Evolutionary conservation across 1,284 basidiomycete species (phyloP).

Genomic region (Malassezia yamatoensis): DNA sequence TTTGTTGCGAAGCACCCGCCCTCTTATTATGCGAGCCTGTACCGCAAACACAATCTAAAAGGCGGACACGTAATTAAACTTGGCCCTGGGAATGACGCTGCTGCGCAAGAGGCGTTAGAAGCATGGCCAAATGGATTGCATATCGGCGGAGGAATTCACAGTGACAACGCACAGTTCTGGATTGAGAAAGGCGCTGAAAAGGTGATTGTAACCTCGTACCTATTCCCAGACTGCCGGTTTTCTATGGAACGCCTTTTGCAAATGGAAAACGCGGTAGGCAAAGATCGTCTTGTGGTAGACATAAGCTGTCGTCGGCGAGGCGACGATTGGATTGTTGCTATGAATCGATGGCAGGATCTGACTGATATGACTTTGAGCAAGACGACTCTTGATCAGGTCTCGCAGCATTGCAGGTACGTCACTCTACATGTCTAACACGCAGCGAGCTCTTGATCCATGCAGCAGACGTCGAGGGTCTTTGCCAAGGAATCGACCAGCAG

Average conservation of each 20-base stretch:
- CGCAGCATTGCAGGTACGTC: slow-evolving; percentile 20
- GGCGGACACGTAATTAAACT: slow-evolving; percentile 97
- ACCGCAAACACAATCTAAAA: slow-evolving; percentile 59
- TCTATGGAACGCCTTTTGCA: slow-evolving; percentile 61
- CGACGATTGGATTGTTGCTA: slow-evolving; percentile 81
- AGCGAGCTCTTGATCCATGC: slow-evolving; percentile 95
- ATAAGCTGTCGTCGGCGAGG: slow-evolving; percentile 78
- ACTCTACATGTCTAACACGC: slow-evolving; percentile 54
- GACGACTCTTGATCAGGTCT: slow-evolving; percentile 19
- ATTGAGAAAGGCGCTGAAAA: slow-evolving; percentile 80
- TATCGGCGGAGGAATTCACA: slow-evolving; percentile 83
- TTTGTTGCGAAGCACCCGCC: slow-evolving; percentile 79
- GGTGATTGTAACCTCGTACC: slow-evolving; percentile 91
- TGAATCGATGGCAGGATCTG: slow-evolving; percentile 97
- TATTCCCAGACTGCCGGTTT: slow-evolving; percentile 77
- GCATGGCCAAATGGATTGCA: slow-evolving; percentile 78
- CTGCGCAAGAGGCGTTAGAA: slow-evolving; percentile 67
- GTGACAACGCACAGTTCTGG: slow-evolving; percentile 72
- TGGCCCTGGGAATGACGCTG: slow-evolving; percentile 72
- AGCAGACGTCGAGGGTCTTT: slow-evolving; percentile 93
- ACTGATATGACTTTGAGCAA: slow-evolving; percentile 78
- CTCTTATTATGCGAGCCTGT: slow-evolving; percentile 69
- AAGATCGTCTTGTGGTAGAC: slow-evolving; percentile 83
- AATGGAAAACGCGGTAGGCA: slow-evolving; percentile 63
- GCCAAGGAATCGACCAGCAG: slow-evolving; percentile 87